Evolutionary conservation across 2,329 filamentous ascomycete genomes (phyloP).

Genomic region (Venturia carpophila): DNA sequence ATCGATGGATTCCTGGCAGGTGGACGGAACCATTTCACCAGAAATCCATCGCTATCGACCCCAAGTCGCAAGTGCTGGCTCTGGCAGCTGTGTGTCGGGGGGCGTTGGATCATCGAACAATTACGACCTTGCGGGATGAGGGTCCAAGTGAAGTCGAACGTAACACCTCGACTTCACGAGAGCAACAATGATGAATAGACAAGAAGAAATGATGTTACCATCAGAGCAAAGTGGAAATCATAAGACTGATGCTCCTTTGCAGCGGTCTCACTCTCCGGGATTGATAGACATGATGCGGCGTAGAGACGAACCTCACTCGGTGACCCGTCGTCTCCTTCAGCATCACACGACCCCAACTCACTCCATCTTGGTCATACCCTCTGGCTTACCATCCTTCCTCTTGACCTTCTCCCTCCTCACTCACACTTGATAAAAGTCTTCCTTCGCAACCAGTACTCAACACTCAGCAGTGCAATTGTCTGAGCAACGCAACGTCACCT

Average conservation of each 20-base stretch:
- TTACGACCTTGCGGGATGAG: too few species aligned
- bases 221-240: neutral
- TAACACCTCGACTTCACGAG: too few species aligned
- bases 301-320: neutral
- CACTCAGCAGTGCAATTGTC: neutral
- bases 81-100: too few species aligned
- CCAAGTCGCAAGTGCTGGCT: too few species aligned
- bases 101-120: too few species aligned
- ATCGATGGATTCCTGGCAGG: too few species aligned
- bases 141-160: too few species aligned
- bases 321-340: neutral
- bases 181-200: too few species aligned
- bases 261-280: neutral
- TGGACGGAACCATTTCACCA: too few species aligned
- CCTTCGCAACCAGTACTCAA: neutral
- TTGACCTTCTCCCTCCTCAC: neutral
- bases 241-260: neutral
- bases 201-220: too few species aligned
- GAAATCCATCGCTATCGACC: too few species aligned
- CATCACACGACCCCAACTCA: neutral
- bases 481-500: neutral
- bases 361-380: neutral
- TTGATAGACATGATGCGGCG: neutral
- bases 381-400: neutral
- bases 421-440: neutral